phyloP scores from a whole-genome alignment of 225 moss, liverwort and hornwort genomes.

The Pleurozium schreberi region DNA sequence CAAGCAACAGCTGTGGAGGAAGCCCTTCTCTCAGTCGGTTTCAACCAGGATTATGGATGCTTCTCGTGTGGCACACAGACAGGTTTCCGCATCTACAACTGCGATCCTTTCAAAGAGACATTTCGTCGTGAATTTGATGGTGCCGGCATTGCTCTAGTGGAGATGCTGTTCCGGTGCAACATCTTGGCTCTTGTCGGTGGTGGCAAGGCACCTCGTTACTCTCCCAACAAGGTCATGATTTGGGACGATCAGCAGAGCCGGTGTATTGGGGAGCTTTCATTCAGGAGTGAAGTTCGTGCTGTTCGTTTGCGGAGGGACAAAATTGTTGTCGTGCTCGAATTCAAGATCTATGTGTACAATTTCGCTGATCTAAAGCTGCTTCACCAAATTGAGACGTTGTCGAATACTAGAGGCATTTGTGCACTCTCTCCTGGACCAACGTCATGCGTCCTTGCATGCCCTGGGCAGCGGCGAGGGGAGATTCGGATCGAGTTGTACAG shows the following conservation, averaged over 20 bases:
- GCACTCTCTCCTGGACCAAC: constrained; percentile 52
- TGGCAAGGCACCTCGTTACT: constrained; percentile 58
- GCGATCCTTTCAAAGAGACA: constrained; percentile 55
- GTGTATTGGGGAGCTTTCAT: constrained; percentile 72
- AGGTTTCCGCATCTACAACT: constrained; percentile 60
- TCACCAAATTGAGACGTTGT: constrained; percentile 68
- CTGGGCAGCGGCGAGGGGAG: constrained; percentile 67
- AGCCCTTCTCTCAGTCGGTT: constrained; percentile 32
- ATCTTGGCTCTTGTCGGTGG: constrained; percentile 74
- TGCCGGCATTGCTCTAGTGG: constrained; percentile 45
- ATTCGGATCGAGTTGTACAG: constrained; percentile 65
- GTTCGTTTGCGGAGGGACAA: constrained; percentile 63
- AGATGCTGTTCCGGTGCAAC: constrained; percentile 71
- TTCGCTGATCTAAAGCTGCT: constrained; percentile 65
- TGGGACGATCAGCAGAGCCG: constrained; percentile 80
- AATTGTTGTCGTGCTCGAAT: constrained; percentile 65
- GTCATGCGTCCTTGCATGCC: constrained; percentile 67
- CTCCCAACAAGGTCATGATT: constrained; percentile 78
- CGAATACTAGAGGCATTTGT: constrained; percentile 63
- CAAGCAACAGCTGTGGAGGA: constrained; percentile 17
- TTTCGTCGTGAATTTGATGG: constrained; percentile 55
- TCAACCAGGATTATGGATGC: constrained; percentile 68
- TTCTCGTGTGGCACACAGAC: constrained; percentile 56
- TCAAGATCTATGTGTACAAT: constrained; percentile 79
- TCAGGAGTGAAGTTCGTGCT: constrained; percentile 66